A percentile compares a stretch with the other conserved stretches of the same genome.
Evolutionary conservation across 1,284 basidiomycete species (phyloP).

Genomic region (Cystobasidium sp.): DNA sequence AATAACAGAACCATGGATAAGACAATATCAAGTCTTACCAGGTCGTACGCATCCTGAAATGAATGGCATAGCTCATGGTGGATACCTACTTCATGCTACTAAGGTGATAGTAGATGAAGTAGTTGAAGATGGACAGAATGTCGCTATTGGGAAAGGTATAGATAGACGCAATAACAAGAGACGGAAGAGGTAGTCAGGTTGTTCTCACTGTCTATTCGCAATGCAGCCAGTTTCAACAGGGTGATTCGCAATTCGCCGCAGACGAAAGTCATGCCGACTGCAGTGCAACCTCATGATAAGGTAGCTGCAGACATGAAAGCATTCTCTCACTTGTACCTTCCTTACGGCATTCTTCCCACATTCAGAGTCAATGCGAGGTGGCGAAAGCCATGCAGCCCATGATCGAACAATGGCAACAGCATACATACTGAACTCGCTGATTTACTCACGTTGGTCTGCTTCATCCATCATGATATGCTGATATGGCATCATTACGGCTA

Average conservation of each 20-base stretch:
- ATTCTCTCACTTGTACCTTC: no score
- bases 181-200: slow-evolving; percentile 7
- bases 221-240: no score
- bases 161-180: slow-evolving; percentile 2
- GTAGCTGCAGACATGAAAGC: no score
- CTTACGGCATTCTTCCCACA: no score
- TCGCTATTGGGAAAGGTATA: slow-evolving; percentile 16
- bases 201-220: background rate
- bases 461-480: background rate
- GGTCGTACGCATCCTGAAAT: slow-evolving; percentile 95
- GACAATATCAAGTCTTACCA: slow-evolving; percentile 91
- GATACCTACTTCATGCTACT: slow-evolving; percentile 81
- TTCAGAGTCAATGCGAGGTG: no score
- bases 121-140: background rate
- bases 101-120: slow-evolving; percentile 63
- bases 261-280: no score
- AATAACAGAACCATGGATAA: slow-evolving; percentile 84
- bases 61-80: slow-evolving; percentile 85
- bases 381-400: no score
- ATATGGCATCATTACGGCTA: slow-evolving; percentile 5
- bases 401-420: background rate
- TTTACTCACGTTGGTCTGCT: background rate
- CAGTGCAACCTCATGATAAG: no score
- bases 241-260: no score
- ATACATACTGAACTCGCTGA: background rate